phyloP scores from a whole-genome alignment of 139 green algal genomes.

The Raphidocelis subcapitata region DNA sequence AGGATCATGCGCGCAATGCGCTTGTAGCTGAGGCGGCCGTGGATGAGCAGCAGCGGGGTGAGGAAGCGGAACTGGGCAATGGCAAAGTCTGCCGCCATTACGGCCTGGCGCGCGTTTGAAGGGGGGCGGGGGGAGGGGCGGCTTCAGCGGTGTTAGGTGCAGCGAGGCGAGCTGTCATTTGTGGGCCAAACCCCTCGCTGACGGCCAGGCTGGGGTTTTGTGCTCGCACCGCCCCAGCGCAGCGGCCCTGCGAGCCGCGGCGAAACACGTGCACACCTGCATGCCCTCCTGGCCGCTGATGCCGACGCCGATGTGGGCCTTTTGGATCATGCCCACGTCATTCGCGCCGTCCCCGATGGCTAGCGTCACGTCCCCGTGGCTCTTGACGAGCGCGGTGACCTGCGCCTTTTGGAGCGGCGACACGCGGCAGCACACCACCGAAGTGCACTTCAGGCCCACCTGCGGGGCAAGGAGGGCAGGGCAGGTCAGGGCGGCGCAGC shows the following conservation, averaged over 20 bases:
- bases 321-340: conserved; percentile 97
- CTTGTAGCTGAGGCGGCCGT: conserved; percentile 85
- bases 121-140: neutral
- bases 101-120: conserved; percentile 3
- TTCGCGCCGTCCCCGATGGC: conserved; percentile 98
- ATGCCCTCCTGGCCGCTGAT: conserved; percentile 97
- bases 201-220: too few relatives aligned
- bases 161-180: neutral
- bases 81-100: conserved; percentile 83
- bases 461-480: conserved; percentile 5
- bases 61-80: conserved; percentile 97
- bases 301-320: conserved; percentile 76
- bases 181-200: too few relatives aligned
- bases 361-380: conserved; percentile 75
- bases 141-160: too few relatives aligned
- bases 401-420: conserved; percentile 73
- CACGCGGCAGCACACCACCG: conserved; percentile 80
- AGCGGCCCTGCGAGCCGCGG: too few relatives aligned
- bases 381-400: conserved; percentile 68
- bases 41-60: conserved; percentile 76
- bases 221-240: too few relatives aligned
- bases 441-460: conserved; percentile 50
- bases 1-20: conserved; percentile 79
- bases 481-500: neutral
- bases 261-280: conserved; percentile 92